These are phyloP conservation scores for Monosporascus sp. DNA, from an alignment of 2,329 filamentous ascomycete species.

Conservation along the genomic window DNA sequence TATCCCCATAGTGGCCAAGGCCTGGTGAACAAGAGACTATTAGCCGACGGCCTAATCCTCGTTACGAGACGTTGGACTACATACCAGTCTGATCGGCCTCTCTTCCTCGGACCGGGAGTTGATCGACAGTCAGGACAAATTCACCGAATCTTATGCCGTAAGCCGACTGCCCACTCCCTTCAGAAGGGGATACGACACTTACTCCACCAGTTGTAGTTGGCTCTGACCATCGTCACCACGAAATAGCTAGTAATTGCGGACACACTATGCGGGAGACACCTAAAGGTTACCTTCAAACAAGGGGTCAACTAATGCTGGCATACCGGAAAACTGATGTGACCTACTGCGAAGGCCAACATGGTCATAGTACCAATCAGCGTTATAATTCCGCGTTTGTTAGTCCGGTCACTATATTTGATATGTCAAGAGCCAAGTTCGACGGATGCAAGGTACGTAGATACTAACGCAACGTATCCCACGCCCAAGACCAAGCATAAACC, in stretches of 20 bases:
- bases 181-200: not conserved
- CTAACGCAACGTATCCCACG: not conserved
- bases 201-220: constrained; percentile 1
- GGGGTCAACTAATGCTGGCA: not conserved
- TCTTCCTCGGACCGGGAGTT: not conserved
- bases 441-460: not conserved
- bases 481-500: not conserved
- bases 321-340: not conserved
- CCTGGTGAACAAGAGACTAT: not conserved
- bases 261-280: not conserved
- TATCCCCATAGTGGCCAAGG: not conserved
- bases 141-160: not conserved
- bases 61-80: not conserved
- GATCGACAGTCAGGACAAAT: constrained; percentile 2
- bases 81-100: constrained; percentile 2
- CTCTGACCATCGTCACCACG: not conserved
- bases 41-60: not conserved
- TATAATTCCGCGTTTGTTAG: not conserved
- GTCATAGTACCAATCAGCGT: not conserved
- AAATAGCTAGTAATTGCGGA: not conserved
- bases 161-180: not conserved
- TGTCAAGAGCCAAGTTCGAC: not conserved
- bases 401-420: not conserved
- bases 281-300: not conserved
- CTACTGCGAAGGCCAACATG: not conserved